phyloP scores from a whole-genome alignment of 1,284 basidiomycete genomes.

The Porodaedalea pini region DNA sequence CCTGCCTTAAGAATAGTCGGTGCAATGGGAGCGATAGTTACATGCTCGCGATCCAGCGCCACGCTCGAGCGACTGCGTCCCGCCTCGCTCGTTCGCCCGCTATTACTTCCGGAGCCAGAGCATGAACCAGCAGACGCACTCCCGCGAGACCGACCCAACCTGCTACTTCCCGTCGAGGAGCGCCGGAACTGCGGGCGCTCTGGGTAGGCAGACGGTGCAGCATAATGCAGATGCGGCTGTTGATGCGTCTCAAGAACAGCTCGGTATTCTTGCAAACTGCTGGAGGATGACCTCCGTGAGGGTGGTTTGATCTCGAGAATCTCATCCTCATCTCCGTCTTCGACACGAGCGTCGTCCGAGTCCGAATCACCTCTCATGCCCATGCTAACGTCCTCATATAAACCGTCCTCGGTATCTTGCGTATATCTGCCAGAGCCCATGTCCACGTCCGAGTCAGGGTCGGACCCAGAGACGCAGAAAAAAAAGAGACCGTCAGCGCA shows the following conservation, averaged over 20 bases:
- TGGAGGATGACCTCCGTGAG: constrained; percentile 25
- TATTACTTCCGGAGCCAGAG: constrained; percentile 17
- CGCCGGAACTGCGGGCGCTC: constrained; percentile 11
- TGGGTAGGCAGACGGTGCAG: background rate
- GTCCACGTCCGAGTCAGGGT: background rate
- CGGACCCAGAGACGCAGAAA: constrained; percentile 9
- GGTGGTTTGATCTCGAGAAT: constrained; percentile 60
- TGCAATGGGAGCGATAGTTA: constrained; percentile 93
- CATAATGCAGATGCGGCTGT: background rate
- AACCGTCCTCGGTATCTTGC: constrained; percentile 13
- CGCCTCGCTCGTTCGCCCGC: constrained; percentile 7
- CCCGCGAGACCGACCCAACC: background rate
- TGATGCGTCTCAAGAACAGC: constrained; percentile 19
- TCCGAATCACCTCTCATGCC: constrained; percentile 7
- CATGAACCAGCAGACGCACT: constrained; percentile 10
- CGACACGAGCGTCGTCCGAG: constrained; percentile 36
- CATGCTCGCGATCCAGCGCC: constrained; percentile 49
- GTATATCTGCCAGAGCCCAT: constrained; percentile 6
- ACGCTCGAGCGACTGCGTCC: constrained; percentile 18
- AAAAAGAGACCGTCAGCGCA: constrained; percentile 2
- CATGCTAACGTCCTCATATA: constrained; percentile 11
- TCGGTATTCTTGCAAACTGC: constrained; percentile 27
- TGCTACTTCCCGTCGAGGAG: constrained; percentile 10
- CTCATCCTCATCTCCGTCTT: constrained; percentile 53
- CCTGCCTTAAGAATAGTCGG: constrained; percentile 90